phyloP scores from a whole-genome alignment of 1,284 basidiomycete species.

The Ustilago trichophora region DNA sequence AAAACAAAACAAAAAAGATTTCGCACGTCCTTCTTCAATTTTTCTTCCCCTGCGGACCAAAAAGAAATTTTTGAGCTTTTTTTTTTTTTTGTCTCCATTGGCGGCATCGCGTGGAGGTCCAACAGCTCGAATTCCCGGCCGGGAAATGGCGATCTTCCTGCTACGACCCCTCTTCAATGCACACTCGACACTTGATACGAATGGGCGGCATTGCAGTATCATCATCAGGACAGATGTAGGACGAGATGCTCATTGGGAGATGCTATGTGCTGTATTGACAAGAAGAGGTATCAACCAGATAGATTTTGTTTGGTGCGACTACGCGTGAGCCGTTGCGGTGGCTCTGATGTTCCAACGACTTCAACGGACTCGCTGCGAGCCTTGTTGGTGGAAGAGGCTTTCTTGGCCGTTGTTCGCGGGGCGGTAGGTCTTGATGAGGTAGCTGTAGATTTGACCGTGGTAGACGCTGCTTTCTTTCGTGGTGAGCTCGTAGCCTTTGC shows the following conservation, averaged over 20 bases:
- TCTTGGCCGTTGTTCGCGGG: conserved; percentile 6
- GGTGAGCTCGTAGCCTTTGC: conserved; percentile 1
- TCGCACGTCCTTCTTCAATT: too few relatives aligned
- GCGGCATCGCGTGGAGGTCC: conserved; percentile 12
- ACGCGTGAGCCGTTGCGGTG: conserved; percentile 25
- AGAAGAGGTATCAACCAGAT: conserved; percentile 3
- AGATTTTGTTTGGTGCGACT: conserved; percentile 39
- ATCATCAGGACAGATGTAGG: background rate
- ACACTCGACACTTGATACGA: too few relatives aligned
- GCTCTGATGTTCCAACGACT: conserved; percentile 7
- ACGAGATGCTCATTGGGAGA: too few relatives aligned
- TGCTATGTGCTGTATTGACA: background rate
- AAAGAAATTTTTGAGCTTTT: conserved; percentile 11
- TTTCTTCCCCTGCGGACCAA: background rate
- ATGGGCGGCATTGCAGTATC: too few relatives aligned
- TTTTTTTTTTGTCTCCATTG: conserved; percentile 7
- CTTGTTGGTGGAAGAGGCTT: background rate
- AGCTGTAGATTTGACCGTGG: background rate
- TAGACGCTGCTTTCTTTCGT: conserved; percentile 2
- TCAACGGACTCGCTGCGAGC: conserved; percentile 11
- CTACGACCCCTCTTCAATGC: too few relatives aligned
- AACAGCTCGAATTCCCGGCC: conserved; percentile 8
- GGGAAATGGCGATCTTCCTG: background rate
- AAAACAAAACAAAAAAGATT: too few relatives aligned
- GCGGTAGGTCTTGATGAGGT: background rate